Conservation (phyloP, 1,139 yeast genomes). For the Pichia sp. region DNA sequence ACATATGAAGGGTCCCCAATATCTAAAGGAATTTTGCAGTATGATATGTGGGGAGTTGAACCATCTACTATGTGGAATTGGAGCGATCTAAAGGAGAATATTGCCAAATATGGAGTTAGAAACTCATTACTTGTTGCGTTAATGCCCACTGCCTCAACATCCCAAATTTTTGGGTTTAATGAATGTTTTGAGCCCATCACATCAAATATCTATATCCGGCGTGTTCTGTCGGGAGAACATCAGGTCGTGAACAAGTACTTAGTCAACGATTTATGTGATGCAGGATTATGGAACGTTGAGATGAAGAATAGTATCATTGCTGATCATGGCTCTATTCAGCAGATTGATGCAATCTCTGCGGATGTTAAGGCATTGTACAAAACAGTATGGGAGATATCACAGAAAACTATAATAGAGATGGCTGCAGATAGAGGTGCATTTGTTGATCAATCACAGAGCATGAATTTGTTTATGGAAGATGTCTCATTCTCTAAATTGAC, state of each 20-base stretch:
- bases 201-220: slow-evolving; percentile 47
- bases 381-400: slow-evolving; percentile 97
- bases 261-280: slow-evolving; percentile 41
- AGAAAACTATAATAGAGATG: slow-evolving; percentile 81
- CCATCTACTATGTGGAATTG: slow-evolving; percentile 49
- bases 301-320: slow-evolving; percentile 77
- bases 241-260: slow-evolving; percentile 51
- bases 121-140: slow-evolving; percentile 53
- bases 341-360: slow-evolving; percentile 66
- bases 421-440: slow-evolving; percentile 93
- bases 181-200: slow-evolving; percentile 58
- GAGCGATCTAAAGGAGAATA: slow-evolving; percentile 37
- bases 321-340: slow-evolving; percentile 82
- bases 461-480: slow-evolving; percentile 76
- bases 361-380: slow-evolving; percentile 74
- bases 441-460: slow-evolving; percentile 90
- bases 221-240: slow-evolving; percentile 53
- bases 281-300: slow-evolving; percentile 42
- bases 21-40: slow-evolving; percentile 47
- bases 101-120: slow-evolving; percentile 40
- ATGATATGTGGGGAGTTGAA: slow-evolving; percentile 46
- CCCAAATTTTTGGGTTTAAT: slow-evolving; percentile 51
- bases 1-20: slow-evolving; percentile 51
- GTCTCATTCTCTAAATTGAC: slow-evolving; percentile 94
- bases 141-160: slow-evolving; percentile 62